Evolutionary conservation across 2,329 filamentous ascomycete genomes (phyloP), one percentile per base, ranked within the genome.

Genomic region (Calycina herbarum): DNA sequence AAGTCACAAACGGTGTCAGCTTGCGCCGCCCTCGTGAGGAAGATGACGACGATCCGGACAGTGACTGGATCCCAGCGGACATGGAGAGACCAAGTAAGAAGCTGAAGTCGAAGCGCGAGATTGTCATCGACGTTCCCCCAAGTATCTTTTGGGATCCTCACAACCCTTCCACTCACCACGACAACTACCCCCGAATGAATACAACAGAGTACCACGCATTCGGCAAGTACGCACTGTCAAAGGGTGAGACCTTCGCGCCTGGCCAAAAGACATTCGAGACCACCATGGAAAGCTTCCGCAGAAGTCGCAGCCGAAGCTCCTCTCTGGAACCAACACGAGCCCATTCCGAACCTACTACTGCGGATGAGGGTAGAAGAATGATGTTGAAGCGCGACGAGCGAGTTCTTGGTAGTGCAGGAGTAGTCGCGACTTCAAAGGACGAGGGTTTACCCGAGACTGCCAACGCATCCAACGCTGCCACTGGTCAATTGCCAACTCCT

Each of bases 171-270:
- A 87, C 84, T 0, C 87, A 86, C 81, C 87, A 89, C 68, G 78
- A 87, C 3, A 75, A 84, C 61, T 89, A 89, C 70, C 87, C 87
- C 0, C 83, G 86, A 68, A 88, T 89, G 85, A 87, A 83, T 0
- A 82, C 85, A 64, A 78, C 85, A 6, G 86, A 89, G 67, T 82
- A 83, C 64, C 80, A 83, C 40, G 83, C 82, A 1, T 88, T 87
- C 74, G 77, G 79, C 20, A 74, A 80, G n/a, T 85, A 83, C 17
- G 85, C 86, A 1, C 71, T 77, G 38, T 76, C 77, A 0, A 78
- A 83, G 40, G 79, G 79, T 0, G 86, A 89, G 70, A 77, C 80
- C 24, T 89, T 89, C 62, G 77, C 76, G 0, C 83, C 82, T 2
- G 82, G 82, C 1, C 80, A 80, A 65, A 27, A 88, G 84, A 86